Evolutionary conservation across 192 early-diverging fungal genomes (phyloP), one percentile per base, ranked within the genome.

Genomic region (Chytriomyces sp.): DNA sequence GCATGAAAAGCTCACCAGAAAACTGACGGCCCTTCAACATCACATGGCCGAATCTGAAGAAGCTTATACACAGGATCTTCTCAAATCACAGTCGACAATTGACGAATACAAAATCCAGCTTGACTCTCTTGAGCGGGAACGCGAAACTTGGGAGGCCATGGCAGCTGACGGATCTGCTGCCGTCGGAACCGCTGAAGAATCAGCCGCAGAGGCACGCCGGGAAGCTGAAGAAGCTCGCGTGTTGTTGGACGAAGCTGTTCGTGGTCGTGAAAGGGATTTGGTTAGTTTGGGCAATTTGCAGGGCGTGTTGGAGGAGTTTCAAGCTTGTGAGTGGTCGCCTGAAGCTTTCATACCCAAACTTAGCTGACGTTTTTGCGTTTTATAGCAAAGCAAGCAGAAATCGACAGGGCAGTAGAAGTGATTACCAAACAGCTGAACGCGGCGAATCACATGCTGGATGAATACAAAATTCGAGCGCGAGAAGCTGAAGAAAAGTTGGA

Each of bases 231-330:
- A 82, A 46, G 76, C 86, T 3, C 77, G 82, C 35, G 77, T 77
- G 6, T 85, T 87, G 48, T 77, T 88, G 72, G 84, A 88, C 26
- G 35, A 72, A 7, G 69, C 88, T 23, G 73, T 82, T 28, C 69
- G 82, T 13, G 89, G 89, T 48, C 81, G 86, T 16, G 88, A 90
- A 59, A 83, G 83, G 9, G 89, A 94, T 69, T 75, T 81, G 43
- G 77, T 84, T 23, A 90, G 91, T 74, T 68, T 93, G 50, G 76
- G 75, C 11, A 98, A 98, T 74, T 84, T 98, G 71, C 97, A 96
- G 72, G 74, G 85, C 44, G 96, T 96, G 16, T 83, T 98, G 63
- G 92, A 94, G 82, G 91, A 93, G 78, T 94, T 98, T 79, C 94
- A 98, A 80, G 87, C 87, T 28, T 86, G 91, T 84, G 88, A 88